Evolutionary conservation across 805 yeast genomes (phyloP).

Genomic region (Hagleromyces aurorensis): DNA sequence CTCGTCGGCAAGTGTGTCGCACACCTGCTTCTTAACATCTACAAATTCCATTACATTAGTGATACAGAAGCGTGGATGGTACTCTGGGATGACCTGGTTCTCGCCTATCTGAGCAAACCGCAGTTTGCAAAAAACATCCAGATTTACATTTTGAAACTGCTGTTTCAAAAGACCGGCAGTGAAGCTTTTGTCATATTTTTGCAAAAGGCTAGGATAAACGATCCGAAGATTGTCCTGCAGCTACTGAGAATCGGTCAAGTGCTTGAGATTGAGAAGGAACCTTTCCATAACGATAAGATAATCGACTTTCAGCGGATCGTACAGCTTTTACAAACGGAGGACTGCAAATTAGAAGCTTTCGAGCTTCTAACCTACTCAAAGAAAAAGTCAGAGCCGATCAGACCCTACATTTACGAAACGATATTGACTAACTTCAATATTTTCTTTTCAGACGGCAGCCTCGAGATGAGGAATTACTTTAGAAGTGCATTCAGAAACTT

Average conservation of each 20-base stretch:
- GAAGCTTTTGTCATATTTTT: slow-evolving; percentile 35
- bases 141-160: slow-evolving; percentile 51
- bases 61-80: slow-evolving; percentile 36
- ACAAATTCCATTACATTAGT: slow-evolving; percentile 24
- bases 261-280: slow-evolving; percentile 44
- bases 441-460: slow-evolving; percentile 54
- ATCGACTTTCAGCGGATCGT: slow-evolving; percentile 31
- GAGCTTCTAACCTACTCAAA: slow-evolving; percentile 55
- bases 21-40: slow-evolving; percentile 33
- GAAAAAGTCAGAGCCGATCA: slow-evolving; percentile 52
- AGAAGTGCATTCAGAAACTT: slow-evolving; percentile 55
- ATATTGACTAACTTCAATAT: slow-evolving; percentile 39
- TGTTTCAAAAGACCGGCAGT: slow-evolving; percentile 46
- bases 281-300: slow-evolving; percentile 34
- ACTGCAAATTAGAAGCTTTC: slow-evolving; percentile 44
- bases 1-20: slow-evolving; percentile 53
- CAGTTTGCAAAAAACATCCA: slow-evolving; percentile 41
- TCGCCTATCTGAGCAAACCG: slow-evolving; percentile 29
- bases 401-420: slow-evolving; percentile 36
- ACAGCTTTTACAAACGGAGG: slow-evolving; percentile 39
- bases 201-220: slow-evolving; percentile 9
- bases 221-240: slow-evolving; percentile 39
- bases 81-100: slow-evolving; percentile 42
- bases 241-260: slow-evolving; percentile 59
- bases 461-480: slow-evolving; percentile 62